phyloP scores from a whole-genome alignment of 495 filamentous ascomycete genomes.

The Bacidia rubella region DNA sequence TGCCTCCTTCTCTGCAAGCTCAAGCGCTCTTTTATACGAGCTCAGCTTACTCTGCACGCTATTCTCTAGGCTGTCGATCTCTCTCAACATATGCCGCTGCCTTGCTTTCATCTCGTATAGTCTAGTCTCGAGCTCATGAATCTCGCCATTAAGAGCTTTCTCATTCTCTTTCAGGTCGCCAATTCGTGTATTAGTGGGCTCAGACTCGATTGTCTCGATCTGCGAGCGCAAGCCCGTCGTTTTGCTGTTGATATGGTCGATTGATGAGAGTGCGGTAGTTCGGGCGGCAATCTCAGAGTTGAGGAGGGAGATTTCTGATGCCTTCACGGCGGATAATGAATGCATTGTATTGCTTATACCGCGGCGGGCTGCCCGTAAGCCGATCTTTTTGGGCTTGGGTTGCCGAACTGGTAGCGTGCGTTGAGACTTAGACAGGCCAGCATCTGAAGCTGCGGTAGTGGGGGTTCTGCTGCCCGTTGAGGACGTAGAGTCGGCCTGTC shows the following conservation, averaged over 20 bases:
- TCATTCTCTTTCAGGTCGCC: constrained; percentile 39
- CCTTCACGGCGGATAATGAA: constrained; percentile 57
- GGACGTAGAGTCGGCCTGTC: constrained; percentile 23
- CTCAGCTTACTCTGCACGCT: constrained; percentile 45
- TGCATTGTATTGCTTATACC: constrained; percentile 60
- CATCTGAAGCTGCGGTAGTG: constrained; percentile 19
- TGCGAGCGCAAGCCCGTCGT: constrained; percentile 25
- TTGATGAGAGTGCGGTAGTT: neutral
- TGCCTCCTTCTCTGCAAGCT: constrained; percentile 28
- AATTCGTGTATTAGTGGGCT: constrained; percentile 22
- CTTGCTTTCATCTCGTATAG: constrained; percentile 54
- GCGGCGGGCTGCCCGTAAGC: constrained; percentile 52
- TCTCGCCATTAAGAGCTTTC: constrained; percentile 41
- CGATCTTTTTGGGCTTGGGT: constrained; percentile 40
- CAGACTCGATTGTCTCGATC: constrained; percentile 27
- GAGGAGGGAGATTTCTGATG: constrained; percentile 53
- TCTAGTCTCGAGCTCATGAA: constrained; percentile 47
- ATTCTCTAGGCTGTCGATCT: constrained; percentile 52
- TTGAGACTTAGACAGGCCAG: constrained; percentile 19
- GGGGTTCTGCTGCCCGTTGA: constrained; percentile 39
- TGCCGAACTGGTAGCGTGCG: constrained; percentile 45
- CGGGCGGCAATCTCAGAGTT: constrained; percentile 31
- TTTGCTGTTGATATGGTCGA: constrained; percentile 3
- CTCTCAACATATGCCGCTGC: constrained; percentile 44
- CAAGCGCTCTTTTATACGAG: constrained; percentile 39